Evolutionary conservation across 108 stramenopile species (phyloP).

Genomic region (Cyclotella choctawhatcheeana): DNA sequence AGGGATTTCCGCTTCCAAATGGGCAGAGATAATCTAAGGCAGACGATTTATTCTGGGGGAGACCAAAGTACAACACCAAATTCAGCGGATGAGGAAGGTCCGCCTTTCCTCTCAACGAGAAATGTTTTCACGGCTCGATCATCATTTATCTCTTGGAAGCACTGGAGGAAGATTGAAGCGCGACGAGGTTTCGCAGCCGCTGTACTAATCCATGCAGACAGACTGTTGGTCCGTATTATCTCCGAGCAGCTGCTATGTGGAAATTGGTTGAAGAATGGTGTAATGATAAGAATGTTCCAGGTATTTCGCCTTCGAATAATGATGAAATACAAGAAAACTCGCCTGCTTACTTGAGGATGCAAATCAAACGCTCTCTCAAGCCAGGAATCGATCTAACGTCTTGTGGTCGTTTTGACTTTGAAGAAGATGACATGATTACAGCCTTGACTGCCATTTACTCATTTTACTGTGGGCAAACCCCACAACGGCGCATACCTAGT

Average conservation of each 20-base stretch:
- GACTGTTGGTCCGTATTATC: constrained; percentile 47
- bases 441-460: constrained; percentile 40
- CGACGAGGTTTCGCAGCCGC: neutral
- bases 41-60: constrained; percentile 15
- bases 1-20: constrained; percentile 34
- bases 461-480: constrained; percentile 38
- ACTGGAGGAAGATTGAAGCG: constrained; percentile 42
- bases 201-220: neutral
- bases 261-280: constrained; percentile 51
- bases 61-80: no score
- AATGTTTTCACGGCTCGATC: constrained; percentile 39
- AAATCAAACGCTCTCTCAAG: constrained; percentile 15
- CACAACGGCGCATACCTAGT: no score
- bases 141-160: constrained; percentile 45
- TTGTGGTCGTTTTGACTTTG: neutral
- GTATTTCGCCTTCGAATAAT: neutral
- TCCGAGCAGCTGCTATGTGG: constrained; percentile 58
- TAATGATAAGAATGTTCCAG: constrained; percentile 16
- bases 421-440: constrained; percentile 4
- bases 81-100: neutral
- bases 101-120: constrained; percentile 29
- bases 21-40: neutral
- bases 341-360: no score
- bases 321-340: no score
- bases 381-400: constrained; percentile 6